Percentiles rank a stretch among this genome's conserved stretches.
phyloP scores from a whole-genome alignment of 2,329 filamentous ascomycete species.

The Sarocladiaceae sp. region DNA sequence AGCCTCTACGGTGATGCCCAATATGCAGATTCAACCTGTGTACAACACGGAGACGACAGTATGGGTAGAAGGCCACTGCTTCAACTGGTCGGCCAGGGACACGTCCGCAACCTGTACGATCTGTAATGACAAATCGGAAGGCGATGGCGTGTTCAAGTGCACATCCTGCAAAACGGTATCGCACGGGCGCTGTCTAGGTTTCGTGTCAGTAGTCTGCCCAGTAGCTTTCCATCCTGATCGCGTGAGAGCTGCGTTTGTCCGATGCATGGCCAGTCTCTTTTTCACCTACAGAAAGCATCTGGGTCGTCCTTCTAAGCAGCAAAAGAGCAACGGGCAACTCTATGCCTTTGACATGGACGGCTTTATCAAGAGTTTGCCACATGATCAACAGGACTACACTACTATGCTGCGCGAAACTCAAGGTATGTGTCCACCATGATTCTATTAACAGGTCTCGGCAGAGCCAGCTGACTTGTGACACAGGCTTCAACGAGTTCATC shows the following conservation, averaged over 20 bases:
- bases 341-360: constrained; percentile 61
- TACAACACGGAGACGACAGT: constrained; percentile 71
- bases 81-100: constrained; percentile 59
- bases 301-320: constrained; percentile 51
- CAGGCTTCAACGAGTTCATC: constrained; percentile 72
- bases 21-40: constrained; percentile 73
- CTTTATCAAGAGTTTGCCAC: constrained; percentile 57
- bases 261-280: constrained; percentile 58
- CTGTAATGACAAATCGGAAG: constrained; percentile 67
- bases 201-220: constrained; percentile 58
- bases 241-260: constrained; percentile 57
- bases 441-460: constrained; percentile 5
- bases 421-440: constrained; percentile 34
- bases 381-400: constrained; percentile 60
- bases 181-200: constrained; percentile 55
- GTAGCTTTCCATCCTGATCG: constrained; percentile 56
- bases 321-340: constrained; percentile 53
- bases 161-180: constrained; percentile 53
- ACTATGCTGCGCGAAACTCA: constrained; percentile 61
- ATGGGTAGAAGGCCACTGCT: constrained; percentile 81
- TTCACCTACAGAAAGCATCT: constrained; percentile 62
- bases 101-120: constrained; percentile 58
- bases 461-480: constrained; percentile 10
- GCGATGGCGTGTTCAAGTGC: constrained; percentile 71
- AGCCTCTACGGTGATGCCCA: constrained; percentile 81